Conservation (phyloP, 1,284 basidiomycete genomes). For the Fomes fomentarius region DNA sequence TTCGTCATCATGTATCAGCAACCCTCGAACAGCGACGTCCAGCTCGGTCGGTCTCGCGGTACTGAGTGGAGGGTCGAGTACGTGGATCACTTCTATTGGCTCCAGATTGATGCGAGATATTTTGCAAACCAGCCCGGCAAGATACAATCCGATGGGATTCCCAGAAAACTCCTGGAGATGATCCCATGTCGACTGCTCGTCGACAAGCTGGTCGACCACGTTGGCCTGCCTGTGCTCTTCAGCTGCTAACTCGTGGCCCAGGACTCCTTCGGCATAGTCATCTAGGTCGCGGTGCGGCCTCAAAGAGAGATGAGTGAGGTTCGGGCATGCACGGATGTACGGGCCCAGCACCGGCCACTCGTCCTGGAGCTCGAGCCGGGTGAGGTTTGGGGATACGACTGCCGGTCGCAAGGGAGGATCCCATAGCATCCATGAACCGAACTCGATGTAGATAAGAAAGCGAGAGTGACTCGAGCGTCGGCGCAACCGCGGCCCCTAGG, state of each 20-base stretch:
- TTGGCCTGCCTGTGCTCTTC: neutral
- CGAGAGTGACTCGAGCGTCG: slow-evolving; percentile 1
- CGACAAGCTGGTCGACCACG: neutral
- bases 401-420: no score
- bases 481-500: neutral
- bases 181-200: neutral
- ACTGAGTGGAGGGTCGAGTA: neutral
- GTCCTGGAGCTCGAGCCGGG: slow-evolving; percentile 8
- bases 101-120: neutral
- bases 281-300: neutral
- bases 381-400: no score
- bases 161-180: slow-evolving; percentile 1
- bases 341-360: neutral
- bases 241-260: no score
- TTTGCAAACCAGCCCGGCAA: slow-evolving; percentile 1
- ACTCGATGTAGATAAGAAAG: neutral
- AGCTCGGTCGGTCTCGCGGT: neutral
- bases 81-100: neutral
- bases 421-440: neutral
- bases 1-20: neutral
- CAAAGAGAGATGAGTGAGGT: slow-evolving; percentile 3
- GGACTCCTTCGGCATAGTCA: neutral
- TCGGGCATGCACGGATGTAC: slow-evolving; percentile 8
- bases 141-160: neutral
- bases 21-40: neutral